Base-by-base conservation (phyloP, 139 green algal genomes). In the Limnomonas spitsbergensis region DNA sequence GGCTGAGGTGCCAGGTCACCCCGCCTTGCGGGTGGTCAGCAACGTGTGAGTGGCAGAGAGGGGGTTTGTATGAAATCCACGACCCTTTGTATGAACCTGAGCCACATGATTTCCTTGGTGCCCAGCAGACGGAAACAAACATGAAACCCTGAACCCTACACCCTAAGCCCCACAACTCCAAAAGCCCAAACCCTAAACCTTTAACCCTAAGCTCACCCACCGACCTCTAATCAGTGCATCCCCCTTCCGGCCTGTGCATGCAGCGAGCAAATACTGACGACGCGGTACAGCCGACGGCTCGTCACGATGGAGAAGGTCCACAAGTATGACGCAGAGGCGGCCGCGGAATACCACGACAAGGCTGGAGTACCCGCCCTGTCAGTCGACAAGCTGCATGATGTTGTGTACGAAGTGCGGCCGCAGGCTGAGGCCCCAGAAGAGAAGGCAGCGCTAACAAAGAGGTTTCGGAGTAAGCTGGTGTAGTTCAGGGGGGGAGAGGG, bases 271-370 rank as follows among this genome's bases (percentile, higher is more conserved):
- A 56, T 91, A 1, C 87, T 99, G 4, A 91, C 84, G 2, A 69
- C 38, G 0, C 78, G 87, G 3, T 98, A 96, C 90, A 95, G 84
- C 83, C 85, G 95, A 35, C 89, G 93, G 1, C 88, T 99, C 1
- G 74, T 99, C 29, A 94, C 90, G 2, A 94, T 98, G 91, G 73
- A 90, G 72, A 97, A 97, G 82, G 66, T 81, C 4, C 35, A 35
- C 9, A 37, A 40, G 3, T 87, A 83, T 40, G 82, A 87, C 69
- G 75, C 75, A 2, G 79, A 54, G 0, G 71, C 70, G 1, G 82
- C 75, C 0, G 70, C 82, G 7, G 56, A 69, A 7, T 52, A 78
- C 52, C 53, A 87, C 38, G 35, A n/a, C 9, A 53, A 14, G 9
- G 14, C 53, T 24, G 69, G 69, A 29, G 69, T 52, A 6, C 35